Evolutionary conservation across 176 grass and related monocot genomes (phyloP).

Genomic region (Oryza australiensis): DNA sequence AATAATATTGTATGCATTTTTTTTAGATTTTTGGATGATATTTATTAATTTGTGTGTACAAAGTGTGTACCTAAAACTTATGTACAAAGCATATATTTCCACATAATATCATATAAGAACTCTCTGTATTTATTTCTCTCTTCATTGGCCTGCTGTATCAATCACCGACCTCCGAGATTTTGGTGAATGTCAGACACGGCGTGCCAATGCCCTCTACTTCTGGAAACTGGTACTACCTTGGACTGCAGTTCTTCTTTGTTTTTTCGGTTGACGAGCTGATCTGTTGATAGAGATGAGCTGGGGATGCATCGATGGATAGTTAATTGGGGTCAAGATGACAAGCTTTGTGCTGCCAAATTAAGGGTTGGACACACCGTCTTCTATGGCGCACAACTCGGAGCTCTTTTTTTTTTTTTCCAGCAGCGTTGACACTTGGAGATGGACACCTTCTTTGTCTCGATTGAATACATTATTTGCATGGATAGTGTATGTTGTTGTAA

Average conservation of each 20-base stretch:
- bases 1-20: too few species aligned
- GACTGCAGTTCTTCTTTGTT: not conserved
- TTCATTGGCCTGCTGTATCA: not conserved
- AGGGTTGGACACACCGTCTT: not conserved
- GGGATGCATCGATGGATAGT: not conserved
- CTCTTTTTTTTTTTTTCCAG: not conserved
- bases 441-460: not conserved
- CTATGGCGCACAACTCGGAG: not conserved
- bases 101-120: not conserved
- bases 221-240: not conserved
- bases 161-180: not conserved
- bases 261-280: not conserved
- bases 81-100: too few species aligned
- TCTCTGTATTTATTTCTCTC: not conserved
- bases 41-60: too few species aligned
- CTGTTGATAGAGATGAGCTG: not conserved
- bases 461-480: not conserved
- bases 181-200: not conserved
- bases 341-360: not conserved
- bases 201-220: not conserved
- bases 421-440: not conserved
- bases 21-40: too few species aligned
- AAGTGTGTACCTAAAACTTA: too few species aligned
- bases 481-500: too few species aligned
- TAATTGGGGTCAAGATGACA: not conserved